These are phyloP conservation scores for Phytopythium vexans DNA, from an alignment of 352 stramenopile species.

Conservation along the genomic window DNA sequence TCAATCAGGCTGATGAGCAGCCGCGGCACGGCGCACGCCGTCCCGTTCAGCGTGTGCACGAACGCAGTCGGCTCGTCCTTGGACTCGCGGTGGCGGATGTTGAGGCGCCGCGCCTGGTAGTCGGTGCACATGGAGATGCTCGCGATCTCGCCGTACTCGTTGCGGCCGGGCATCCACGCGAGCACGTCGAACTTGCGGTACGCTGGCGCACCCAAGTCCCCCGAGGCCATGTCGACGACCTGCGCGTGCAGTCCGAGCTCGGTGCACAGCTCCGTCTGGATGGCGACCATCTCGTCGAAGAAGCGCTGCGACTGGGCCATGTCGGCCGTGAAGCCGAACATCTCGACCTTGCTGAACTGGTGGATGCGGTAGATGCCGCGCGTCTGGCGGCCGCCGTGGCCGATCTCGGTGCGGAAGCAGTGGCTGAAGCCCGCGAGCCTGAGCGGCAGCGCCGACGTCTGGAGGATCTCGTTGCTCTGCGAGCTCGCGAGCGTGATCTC, in stretches of 20 bases:
- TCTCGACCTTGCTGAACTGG: conserved; percentile 90
- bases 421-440: conserved; percentile 82
- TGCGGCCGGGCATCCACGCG: conserved; percentile 82
- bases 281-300: conserved; percentile 78
- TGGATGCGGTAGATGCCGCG: conserved; percentile 88
- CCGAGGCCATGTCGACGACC: conserved; percentile 83
- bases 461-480: conserved; percentile 74
- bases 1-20: conserved; percentile 86
- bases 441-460: conserved; percentile 51
- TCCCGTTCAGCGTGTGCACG: conserved; percentile 88
- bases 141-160: conserved; percentile 79
- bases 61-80: conserved; percentile 68
- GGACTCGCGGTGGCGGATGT: conserved; percentile 77
- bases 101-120: conserved; percentile 83
- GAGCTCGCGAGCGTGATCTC: conserved; percentile 84
- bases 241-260: conserved; percentile 79
- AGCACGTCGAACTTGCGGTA: conserved; percentile 88
- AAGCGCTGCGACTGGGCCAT: conserved; percentile 62
- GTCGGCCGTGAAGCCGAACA: conserved; percentile 81
- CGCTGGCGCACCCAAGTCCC: conserved; percentile 73
- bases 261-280: conserved; percentile 75
- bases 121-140: conserved; percentile 90
- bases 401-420: conserved; percentile 88
- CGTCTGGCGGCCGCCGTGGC: conserved; percentile 65
- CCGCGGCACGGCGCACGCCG: conserved; percentile 74